Conservation (phyloP, 2,329 filamentous ascomycete species). For the Diaporthe amygdali region DNA sequence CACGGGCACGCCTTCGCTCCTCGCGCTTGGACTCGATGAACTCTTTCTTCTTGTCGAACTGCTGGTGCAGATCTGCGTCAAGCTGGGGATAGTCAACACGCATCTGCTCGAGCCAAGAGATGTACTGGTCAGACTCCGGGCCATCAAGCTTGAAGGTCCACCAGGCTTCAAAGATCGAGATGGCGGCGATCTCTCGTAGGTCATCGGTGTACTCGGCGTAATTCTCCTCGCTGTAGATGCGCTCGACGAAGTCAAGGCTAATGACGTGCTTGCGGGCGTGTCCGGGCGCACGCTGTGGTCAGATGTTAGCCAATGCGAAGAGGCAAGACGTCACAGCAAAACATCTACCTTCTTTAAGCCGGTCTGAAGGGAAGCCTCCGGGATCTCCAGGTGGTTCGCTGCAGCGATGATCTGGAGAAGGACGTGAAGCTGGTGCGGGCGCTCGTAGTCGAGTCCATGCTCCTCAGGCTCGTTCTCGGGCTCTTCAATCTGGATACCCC, state of each 20-base stretch:
- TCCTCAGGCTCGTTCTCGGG: neutral
- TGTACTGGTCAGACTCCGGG: slow-evolving; percentile 21
- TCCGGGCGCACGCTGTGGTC: slow-evolving; percentile 5
- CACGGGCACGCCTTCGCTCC: slow-evolving; percentile 10
- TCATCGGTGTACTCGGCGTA: slow-evolving; percentile 3
- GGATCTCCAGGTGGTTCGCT: slow-evolving; percentile 21
- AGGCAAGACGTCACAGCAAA: neutral
- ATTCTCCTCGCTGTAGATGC: slow-evolving; percentile 9
- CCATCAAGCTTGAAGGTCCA: slow-evolving; percentile 21
- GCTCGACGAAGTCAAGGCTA: slow-evolving; percentile 10
- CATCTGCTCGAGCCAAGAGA: slow-evolving; percentile 20
- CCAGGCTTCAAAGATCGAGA: slow-evolving; percentile 25
- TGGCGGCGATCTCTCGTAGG: slow-evolving; percentile 21
- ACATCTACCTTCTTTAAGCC: slow-evolving; percentile 18
- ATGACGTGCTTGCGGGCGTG: slow-evolving; percentile 22
- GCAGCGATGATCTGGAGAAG: slow-evolving; percentile 18
- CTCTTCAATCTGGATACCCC: neutral
- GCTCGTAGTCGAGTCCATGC: neutral
- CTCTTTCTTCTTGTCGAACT: slow-evolving; percentile 24
- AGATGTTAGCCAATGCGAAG: neutral
- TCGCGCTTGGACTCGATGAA: slow-evolving; percentile 22
- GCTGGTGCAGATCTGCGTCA: slow-evolving; percentile 21
- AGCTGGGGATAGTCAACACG: slow-evolving; percentile 17
- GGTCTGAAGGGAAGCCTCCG: slow-evolving; percentile 24
- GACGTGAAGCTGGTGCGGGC: slow-evolving; percentile 16